A percentile compares a stretch with the other conserved stretches of the same genome.
phyloP scores from a whole-genome alignment of 2,329 filamentous ascomycete genomes.

The Ceratocystis colombiana region DNA sequence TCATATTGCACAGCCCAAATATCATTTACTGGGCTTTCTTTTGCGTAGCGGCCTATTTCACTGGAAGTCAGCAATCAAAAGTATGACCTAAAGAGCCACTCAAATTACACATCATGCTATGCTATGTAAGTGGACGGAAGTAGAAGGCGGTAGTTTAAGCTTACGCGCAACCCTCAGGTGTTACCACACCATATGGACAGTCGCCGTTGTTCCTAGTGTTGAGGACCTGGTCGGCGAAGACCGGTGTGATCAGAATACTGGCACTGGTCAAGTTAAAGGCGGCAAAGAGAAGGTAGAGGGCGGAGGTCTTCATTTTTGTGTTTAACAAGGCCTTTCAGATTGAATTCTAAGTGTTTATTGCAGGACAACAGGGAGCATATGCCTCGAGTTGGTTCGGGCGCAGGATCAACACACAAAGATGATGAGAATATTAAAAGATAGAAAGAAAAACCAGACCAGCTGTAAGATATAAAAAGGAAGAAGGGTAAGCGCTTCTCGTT shows the following conservation, averaged over 20 bases:
- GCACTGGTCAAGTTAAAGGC: slow-evolving; percentile 41
- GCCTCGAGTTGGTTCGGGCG: background rate
- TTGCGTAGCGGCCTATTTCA: background rate
- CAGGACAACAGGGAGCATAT: too few species aligned
- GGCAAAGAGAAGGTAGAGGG: slow-evolving; percentile 35
- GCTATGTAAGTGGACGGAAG: background rate
- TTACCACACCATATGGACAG: slow-evolving; percentile 48
- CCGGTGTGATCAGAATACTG: slow-evolving; percentile 47
- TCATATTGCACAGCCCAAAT: too few species aligned
- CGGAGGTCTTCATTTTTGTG: slow-evolving; percentile 35
- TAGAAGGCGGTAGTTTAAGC: slow-evolving; percentile 28
- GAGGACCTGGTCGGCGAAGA: slow-evolving; percentile 44
- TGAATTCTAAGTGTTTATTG: too few species aligned
- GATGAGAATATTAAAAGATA: background rate
- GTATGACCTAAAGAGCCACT: background rate
- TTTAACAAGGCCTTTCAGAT: background rate
- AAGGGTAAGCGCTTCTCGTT: background rate
- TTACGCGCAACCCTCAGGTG: slow-evolving; percentile 49
- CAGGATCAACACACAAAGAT: slow-evolving; percentile 18
- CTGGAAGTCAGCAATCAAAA: background rate
- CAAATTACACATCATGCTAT: background rate
- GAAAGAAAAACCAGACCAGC: slow-evolving; percentile 18
- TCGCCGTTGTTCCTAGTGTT: slow-evolving; percentile 37
- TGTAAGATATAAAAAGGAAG: slow-evolving; percentile 5
- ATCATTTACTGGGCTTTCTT: background rate